A percentile compares a stretch with the other conserved stretches of the same genome.
Evolutionary conservation across 352 stramenopile genomes (phyloP).

Genomic region (Phytopythium montanum): DNA sequence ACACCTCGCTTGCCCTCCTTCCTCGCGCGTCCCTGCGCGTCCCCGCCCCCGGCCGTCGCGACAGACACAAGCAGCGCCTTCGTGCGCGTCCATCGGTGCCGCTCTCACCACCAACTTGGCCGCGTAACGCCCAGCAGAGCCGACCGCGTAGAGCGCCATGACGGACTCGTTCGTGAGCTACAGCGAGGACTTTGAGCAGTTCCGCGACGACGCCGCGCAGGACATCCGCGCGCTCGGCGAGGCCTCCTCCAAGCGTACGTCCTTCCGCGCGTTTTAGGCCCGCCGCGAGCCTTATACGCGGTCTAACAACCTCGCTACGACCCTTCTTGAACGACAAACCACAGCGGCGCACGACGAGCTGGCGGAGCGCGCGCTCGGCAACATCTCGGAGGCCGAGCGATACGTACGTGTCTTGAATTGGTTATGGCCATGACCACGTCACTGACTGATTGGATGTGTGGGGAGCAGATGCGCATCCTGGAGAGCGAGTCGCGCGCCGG

Average conservation of each 20-base stretch:
- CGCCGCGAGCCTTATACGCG: background rate
- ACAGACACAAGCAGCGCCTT: background rate
- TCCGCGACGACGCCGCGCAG: constrained; percentile 66
- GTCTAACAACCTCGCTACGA: constrained; percentile 4
- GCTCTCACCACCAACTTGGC: background rate
- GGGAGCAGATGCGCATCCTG: constrained; percentile 63
- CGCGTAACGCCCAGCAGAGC: background rate
- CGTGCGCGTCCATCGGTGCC: background rate
- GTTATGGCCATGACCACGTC: background rate
- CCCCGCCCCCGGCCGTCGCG: background rate
- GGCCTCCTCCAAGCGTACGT: constrained; percentile 23
- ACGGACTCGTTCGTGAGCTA: constrained; percentile 79
- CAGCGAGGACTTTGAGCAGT: constrained; percentile 84
- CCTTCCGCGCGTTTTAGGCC: background rate
- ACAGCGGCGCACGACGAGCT: constrained; percentile 45
- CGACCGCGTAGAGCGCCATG: constrained; percentile 33
- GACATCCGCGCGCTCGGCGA: constrained; percentile 65
- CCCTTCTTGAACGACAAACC: background rate
- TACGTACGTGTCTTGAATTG: constrained; percentile 39
- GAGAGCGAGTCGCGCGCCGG: constrained; percentile 79
- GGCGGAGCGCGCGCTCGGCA: constrained; percentile 48
- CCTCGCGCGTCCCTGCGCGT: background rate
- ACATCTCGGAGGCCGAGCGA: constrained; percentile 75
- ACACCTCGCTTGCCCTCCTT: background rate
- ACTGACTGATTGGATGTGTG: background rate